These are phyloP conservation scores for Leccinum obscurum DNA, from an alignment of 768 basidiomycete genomes.

Conservation along the genomic window DNA sequence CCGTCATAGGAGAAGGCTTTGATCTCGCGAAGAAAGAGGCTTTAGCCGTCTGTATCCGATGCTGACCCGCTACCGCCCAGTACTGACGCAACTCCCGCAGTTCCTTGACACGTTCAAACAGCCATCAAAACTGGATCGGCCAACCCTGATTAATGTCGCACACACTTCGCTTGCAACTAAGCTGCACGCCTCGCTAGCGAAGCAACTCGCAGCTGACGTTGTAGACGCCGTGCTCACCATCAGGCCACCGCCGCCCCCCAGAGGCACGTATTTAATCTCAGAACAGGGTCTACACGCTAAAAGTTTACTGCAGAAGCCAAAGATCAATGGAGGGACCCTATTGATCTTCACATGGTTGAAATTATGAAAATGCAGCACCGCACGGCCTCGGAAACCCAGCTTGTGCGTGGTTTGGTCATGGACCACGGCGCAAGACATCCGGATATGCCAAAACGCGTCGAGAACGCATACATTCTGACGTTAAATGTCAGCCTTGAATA, in stretches of 20 bases:
- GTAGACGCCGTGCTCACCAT: slow-evolving; percentile 95
- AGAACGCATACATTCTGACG: slow-evolving; percentile 93
- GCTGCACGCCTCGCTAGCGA: slow-evolving; percentile 77
- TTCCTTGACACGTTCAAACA: slow-evolving; percentile 93
- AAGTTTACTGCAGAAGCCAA: slow-evolving; percentile 45
- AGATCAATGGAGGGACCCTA: slow-evolving; percentile 81
- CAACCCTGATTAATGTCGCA: slow-evolving; percentile 90
- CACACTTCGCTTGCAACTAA: slow-evolving; percentile 97
- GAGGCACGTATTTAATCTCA: slow-evolving; percentile 45
- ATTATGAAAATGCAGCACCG: slow-evolving; percentile 99
- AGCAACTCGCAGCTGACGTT: slow-evolving; percentile 85
- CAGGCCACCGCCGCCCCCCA: slow-evolving; percentile 61
- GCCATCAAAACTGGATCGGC: slow-evolving; percentile 74
- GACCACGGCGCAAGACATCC: slow-evolving; percentile 98
- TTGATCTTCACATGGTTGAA: slow-evolving; percentile 99
- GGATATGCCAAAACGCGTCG: slow-evolving; percentile 98
- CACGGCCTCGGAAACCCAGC: slow-evolving; percentile 94
- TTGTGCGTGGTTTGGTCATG: slow-evolving; percentile 91
- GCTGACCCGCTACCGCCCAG: slow-evolving; percentile 10
- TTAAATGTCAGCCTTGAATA: slow-evolving; percentile 98
- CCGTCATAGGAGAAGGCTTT: slow-evolving; percentile 92
- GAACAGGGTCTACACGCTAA: slow-evolving; percentile 31
- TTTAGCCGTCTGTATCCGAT: slow-evolving; percentile 59
- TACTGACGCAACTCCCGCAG: slow-evolving; percentile 42
- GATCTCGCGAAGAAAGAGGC: slow-evolving; percentile 98